These are phyloP conservation scores for Ocimum tenuiflorum DNA, from an alignment of 257 asterid species.

Conservation along the genomic window DNA sequence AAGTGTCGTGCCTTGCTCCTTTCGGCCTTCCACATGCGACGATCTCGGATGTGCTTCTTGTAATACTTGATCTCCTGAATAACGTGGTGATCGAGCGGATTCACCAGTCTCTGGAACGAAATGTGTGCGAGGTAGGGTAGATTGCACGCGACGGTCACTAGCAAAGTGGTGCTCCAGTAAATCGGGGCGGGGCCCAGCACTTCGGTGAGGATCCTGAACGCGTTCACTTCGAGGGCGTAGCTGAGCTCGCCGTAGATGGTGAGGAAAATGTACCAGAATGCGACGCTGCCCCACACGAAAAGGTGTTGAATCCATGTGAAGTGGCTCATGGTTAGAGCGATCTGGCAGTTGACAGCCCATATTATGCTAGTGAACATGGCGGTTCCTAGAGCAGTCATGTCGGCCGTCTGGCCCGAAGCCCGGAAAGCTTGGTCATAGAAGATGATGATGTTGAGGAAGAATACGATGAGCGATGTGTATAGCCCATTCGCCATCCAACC, in stretches of 20 bases:
- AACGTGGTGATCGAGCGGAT: conserved; percentile 88
- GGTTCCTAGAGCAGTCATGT: conserved; percentile 74
- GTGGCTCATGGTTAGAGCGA: conserved; percentile 80
- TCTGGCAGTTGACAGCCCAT: conserved; percentile 87
- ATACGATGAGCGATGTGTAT: conserved; percentile 63
- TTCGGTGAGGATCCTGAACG: conserved; percentile 50
- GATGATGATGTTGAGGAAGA: conserved; percentile 70
- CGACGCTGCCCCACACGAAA: conserved; percentile 65
- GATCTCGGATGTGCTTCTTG: conserved; percentile 68
- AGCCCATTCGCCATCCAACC: conserved; percentile 96
- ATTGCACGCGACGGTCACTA: conserved; percentile 54
- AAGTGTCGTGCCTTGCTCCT: conserved; percentile 58
- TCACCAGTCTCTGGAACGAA: conserved; percentile 60
- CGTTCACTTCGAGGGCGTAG: conserved; percentile 36
- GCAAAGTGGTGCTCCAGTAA: conserved; percentile 71
- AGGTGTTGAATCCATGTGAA: conserved; percentile 95
- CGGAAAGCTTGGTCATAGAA: conserved; percentile 86
- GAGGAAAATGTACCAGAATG: conserved; percentile 74
- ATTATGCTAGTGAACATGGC: conserved; percentile 86
- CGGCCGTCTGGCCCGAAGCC: conserved; percentile 77
- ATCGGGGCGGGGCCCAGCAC: conserved; percentile 81
- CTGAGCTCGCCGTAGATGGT: conserved; percentile 51
- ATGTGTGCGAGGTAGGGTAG: conserved; percentile 82
- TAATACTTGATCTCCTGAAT: conserved; percentile 87
- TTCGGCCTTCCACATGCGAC: conserved; percentile 81